Percentiles rank a stretch among this genome's conserved stretches.
phyloP scores from a whole-genome alignment of 176 grass and related monocot genomes.

The Chrysopogon serrulatus region DNA sequence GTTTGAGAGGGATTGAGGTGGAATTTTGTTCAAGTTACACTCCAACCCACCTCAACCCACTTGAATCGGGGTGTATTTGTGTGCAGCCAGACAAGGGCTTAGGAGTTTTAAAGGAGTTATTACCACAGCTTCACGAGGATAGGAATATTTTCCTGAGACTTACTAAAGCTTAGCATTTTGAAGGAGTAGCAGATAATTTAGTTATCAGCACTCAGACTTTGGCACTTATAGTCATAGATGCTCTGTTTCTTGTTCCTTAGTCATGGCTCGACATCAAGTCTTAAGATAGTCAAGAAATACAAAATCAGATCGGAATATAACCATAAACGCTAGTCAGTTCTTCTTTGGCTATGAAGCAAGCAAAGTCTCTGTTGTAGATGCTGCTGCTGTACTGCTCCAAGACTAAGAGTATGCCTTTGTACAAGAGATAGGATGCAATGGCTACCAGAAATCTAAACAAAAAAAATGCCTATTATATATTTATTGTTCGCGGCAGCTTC shows the following conservation, averaged over 20 bases:
- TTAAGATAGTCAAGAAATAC: neutral
- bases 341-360: neutral
- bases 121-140: neutral
- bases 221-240: neutral
- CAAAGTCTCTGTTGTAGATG: neutral
- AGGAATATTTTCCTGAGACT: neutral
- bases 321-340: neutral
- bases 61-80: no score
- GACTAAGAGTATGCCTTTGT: neutral
- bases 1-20: no score
- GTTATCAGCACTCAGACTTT: neutral
- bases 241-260: neutral
- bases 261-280: neutral
- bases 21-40: no score
- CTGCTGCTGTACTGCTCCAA: neutral
- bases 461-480: neutral
- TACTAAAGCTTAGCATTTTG: neutral
- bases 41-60: no score
- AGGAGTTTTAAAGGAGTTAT: neutral
- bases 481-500: neutral
- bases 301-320: neutral
- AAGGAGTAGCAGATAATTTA: neutral
- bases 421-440: neutral
- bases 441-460: neutral
- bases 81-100: no score